phyloP scores from a whole-genome alignment of 1,284 basidiomycete species.

The Sphaerobolus stellatus region DNA sequence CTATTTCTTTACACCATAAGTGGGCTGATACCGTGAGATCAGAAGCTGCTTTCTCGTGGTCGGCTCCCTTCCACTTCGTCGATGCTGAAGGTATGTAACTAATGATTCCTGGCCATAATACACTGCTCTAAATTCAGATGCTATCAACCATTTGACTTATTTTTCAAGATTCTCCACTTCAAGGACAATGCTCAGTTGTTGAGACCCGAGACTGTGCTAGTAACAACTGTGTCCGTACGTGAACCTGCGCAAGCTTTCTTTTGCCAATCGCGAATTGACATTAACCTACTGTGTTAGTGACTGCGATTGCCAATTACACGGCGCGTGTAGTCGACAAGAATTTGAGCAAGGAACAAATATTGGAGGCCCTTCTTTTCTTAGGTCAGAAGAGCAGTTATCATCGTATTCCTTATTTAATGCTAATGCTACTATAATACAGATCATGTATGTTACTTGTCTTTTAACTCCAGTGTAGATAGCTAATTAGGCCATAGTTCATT shows the following conservation, averaged over 20 bases:
- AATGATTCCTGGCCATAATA: neutral
- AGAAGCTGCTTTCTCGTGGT: constrained; percentile 41
- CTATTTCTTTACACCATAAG: constrained; percentile 20
- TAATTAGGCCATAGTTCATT: constrained; percentile 38
- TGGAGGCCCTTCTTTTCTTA: constrained; percentile 53
- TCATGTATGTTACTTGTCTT: constrained; percentile 31
- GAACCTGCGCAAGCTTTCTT: neutral
- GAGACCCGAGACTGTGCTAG: constrained; percentile 44
- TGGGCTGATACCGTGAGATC: constrained; percentile 49
- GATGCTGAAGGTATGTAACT: constrained; percentile 45
- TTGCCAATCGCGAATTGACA: neutral
- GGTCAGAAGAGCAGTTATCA: constrained; percentile 17
- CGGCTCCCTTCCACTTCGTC: constrained; percentile 45
- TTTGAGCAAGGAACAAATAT: constrained; percentile 40
- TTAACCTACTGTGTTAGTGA: constrained; percentile 26
- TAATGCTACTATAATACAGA: constrained; percentile 22
- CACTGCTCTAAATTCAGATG: neutral
- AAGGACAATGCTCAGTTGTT: constrained; percentile 47
- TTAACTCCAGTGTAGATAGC: constrained; percentile 2
- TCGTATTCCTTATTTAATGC: neutral
- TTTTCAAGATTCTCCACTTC: constrained; percentile 44
- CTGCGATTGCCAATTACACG: constrained; percentile 57
- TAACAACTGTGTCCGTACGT: constrained; percentile 45
- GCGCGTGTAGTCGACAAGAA: constrained; percentile 44
- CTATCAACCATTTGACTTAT: neutral